These are phyloP conservation scores for Fraxinus pennsylvanica DNA, from an alignment of 257 asterid species.

Conservation along the genomic window DNA sequence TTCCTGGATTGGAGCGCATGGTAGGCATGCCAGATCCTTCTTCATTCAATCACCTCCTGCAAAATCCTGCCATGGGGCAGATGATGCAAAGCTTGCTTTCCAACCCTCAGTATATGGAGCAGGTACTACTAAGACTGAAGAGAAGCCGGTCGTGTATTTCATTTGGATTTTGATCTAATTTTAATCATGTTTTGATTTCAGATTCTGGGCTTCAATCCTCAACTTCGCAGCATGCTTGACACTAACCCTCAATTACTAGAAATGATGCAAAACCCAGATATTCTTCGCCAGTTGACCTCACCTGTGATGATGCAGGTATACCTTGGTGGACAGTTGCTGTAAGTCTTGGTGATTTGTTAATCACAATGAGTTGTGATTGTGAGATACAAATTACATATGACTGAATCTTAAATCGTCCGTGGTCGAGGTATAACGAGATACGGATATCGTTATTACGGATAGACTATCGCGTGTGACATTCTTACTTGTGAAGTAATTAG, in stretches of 20 bases:
- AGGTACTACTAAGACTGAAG: constrained; percentile 1
- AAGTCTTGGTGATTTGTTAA: too few species aligned
- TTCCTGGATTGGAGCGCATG: constrained; percentile 13
- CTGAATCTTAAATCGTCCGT: too few species aligned
- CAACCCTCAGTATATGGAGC: constrained; percentile 27
- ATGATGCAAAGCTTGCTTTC: constrained; percentile 26
- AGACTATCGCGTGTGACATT: too few species aligned
- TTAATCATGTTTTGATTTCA: not conserved
- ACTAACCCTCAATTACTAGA: constrained; percentile 26
- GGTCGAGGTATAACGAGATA: too few species aligned
- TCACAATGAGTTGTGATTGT: too few species aligned
- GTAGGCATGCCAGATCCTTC: constrained; percentile 20
- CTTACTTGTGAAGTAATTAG: too few species aligned
- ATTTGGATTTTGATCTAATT: too few species aligned
- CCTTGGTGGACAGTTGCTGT: not conserved
- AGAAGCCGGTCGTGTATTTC: too few species aligned
- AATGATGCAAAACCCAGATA: constrained; percentile 32
- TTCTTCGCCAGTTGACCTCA: constrained; percentile 24
- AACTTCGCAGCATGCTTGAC: constrained; percentile 19
- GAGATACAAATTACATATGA: too few species aligned
- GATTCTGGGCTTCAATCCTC: constrained; percentile 24
- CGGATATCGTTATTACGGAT: too few species aligned
- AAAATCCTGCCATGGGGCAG: constrained; percentile 24
- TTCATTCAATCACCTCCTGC: constrained; percentile 16
- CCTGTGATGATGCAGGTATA: constrained; percentile 27